Evolutionary conservation across 768 basidiomycete genomes (phyloP).

Genomic region (Clathrus columnatus): DNA sequence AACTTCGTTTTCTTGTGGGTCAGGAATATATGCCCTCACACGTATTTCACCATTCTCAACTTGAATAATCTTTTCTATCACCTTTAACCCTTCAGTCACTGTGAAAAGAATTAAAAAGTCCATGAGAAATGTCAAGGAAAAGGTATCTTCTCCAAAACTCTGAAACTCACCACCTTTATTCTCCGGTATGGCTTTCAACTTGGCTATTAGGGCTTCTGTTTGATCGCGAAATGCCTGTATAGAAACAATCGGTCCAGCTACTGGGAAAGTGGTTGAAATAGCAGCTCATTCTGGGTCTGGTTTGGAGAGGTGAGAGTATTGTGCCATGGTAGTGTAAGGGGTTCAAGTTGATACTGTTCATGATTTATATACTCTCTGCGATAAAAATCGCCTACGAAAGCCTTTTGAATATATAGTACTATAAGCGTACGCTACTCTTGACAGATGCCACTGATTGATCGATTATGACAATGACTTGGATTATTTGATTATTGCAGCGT

Average conservation of each 20-base stretch:
- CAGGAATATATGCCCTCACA: constrained; percentile 1
- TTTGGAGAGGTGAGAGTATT: background rate
- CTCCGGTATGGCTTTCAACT: too few species aligned
- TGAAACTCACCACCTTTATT: too few species aligned
- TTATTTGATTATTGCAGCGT: too few species aligned
- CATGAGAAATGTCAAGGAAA: background rate
- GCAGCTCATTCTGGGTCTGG: background rate
- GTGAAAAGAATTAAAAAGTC: background rate
- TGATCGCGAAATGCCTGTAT: background rate
- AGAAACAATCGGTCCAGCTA: background rate
- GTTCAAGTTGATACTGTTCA: too few species aligned
- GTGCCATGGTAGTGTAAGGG: background rate
- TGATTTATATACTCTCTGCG: too few species aligned
- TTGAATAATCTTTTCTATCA: background rate
- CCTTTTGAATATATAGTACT: too few species aligned
- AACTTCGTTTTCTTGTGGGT: background rate
- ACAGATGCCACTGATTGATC: too few species aligned
- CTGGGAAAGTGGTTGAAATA: background rate
- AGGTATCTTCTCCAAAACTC: background rate
- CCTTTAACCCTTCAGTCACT: background rate
- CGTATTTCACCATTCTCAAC: background rate
- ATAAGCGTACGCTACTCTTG: too few species aligned
- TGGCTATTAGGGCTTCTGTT: background rate
- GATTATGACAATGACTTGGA: too few species aligned
- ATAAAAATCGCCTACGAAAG: too few species aligned